Conservation (phyloP, 1,139 yeast species). For the Zygosaccharomyces pseudobailii region DNA sequence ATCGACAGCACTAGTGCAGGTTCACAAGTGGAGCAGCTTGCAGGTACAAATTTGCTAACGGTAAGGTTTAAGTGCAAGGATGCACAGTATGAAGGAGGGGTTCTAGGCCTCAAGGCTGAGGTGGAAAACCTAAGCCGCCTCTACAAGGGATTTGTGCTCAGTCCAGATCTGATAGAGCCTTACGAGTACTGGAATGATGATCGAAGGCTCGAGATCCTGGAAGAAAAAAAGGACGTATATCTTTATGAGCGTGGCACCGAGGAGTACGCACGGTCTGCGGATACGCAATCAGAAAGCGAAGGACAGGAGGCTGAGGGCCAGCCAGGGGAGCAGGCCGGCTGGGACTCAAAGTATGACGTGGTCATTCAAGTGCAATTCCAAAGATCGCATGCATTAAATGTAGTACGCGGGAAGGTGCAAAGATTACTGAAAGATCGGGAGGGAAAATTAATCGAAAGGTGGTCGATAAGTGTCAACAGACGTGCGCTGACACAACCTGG, state of each 20-base stretch:
- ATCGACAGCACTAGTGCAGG: constrained; percentile 1
- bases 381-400: constrained; percentile 12
- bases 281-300: neutral
- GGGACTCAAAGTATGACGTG: constrained; percentile 24
- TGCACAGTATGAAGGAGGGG: constrained; percentile 2
- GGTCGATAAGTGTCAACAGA: constrained; percentile 30
- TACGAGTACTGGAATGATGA: constrained; percentile 28
- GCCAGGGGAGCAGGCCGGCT: constrained; percentile 4
- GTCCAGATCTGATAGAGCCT: constrained; percentile 25
- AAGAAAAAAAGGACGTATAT: constrained; percentile 20
- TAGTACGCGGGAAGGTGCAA: constrained; percentile 9
- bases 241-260: constrained; percentile 23
- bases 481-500: constrained; percentile 61
- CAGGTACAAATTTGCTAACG: constrained; percentile 28
- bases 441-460: constrained; percentile 12
- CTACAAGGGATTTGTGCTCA: constrained; percentile 21
- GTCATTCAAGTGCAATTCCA: constrained; percentile 31
- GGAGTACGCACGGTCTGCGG: constrained; percentile 17
- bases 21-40: constrained; percentile 28
- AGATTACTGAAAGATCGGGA: constrained; percentile 7
- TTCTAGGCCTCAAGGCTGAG: constrained; percentile 5
- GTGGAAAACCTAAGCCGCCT: constrained; percentile 14
- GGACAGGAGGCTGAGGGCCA: neutral
- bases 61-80: constrained; percentile 20
- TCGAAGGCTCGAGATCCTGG: constrained; percentile 20